Evolutionary conservation across 2,329 filamentous ascomycete species (phyloP).

Genomic region (Apiospora aurea): DNA sequence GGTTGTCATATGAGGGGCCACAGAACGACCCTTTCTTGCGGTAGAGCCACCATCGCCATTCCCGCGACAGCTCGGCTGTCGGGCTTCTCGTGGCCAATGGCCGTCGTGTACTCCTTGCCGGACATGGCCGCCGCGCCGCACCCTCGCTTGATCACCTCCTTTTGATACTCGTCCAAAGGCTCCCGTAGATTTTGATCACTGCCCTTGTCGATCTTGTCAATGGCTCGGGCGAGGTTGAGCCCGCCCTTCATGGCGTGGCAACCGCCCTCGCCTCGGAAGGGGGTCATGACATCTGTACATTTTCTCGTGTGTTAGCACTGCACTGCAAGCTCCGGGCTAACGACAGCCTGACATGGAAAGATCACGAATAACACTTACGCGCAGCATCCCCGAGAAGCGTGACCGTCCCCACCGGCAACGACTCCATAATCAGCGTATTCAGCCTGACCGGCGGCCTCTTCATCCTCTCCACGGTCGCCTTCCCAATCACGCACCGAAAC

Average conservation of each 20-base stretch:
- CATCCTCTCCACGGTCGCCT: conserved; percentile 28
- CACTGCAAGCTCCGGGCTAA: no score
- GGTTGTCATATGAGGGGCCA: no score
- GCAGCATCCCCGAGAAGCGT: conserved; percentile 34
- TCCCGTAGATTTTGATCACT: conserved; percentile 26
- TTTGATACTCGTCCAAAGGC: conserved; percentile 36
- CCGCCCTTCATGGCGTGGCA: conserved; percentile 58
- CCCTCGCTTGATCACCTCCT: conserved; percentile 38
- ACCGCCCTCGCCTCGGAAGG: conserved; percentile 36
- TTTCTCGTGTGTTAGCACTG: background rate
- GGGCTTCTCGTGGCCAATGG: conserved; percentile 16
- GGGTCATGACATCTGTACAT: background rate
- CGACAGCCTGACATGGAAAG: no score
- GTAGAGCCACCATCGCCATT: background rate
- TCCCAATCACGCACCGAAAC: conserved; percentile 33
- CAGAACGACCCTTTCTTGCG: background rate
- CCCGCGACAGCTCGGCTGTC: background rate
- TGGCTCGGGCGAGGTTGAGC: conserved; percentile 37
- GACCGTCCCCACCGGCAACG: conserved; percentile 31
- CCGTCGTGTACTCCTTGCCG: conserved; percentile 23
- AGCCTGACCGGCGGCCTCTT: conserved; percentile 22
- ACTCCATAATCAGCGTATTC: conserved; percentile 27
- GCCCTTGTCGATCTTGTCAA: conserved; percentile 33
- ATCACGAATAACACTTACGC: conserved; percentile 29
- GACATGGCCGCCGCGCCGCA: conserved; percentile 34